Conservation (phyloP, 352 stramenopile genomes). For the Phytopythium chamaehyphon region DNA sequence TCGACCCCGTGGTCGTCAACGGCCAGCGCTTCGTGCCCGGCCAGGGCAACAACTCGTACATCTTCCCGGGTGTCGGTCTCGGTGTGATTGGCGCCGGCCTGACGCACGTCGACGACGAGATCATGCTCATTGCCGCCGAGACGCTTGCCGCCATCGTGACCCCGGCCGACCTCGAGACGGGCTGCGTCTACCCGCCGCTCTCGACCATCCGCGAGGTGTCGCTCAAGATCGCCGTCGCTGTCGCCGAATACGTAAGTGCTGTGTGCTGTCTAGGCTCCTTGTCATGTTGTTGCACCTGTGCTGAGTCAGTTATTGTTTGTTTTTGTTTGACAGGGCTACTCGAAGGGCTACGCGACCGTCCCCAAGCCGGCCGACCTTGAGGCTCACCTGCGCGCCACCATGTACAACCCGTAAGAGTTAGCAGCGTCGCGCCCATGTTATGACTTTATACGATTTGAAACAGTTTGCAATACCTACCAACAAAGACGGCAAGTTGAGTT, state of each 20-base stretch:
- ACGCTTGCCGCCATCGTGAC: conserved; percentile 73
- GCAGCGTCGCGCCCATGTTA: too few species aligned
- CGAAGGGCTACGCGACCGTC: conserved; percentile 52
- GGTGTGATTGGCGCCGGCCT: conserved; percentile 87
- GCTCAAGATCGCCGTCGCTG: conserved; percentile 89
- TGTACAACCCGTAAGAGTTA: conserved; percentile 78
- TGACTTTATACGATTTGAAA: too few species aligned
- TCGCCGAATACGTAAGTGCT: conserved; percentile 72
- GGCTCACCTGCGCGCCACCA: conserved; percentile 46
- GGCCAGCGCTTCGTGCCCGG: conserved; percentile 80
- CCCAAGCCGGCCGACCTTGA: conserved; percentile 47
- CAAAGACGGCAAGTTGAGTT: too few species aligned
- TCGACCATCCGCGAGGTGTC: conserved; percentile 92
- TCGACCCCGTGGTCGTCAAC: conserved; percentile 92
- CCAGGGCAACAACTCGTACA: conserved; percentile 96
- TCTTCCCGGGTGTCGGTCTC: conserved; percentile 96
- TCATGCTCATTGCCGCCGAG: conserved; percentile 82
- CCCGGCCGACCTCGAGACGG: conserved; percentile 86
- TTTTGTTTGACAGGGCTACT: conserved; percentile 39
- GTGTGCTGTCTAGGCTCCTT: conserved; percentile 5
- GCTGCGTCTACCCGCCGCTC: conserved; percentile 93
- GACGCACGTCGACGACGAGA: conserved; percentile 72
- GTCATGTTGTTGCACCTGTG: conserved; percentile 6
- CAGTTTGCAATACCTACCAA: too few species aligned
- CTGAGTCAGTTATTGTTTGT: too few species aligned